Evolutionary conservation across 164 flowering plant species (phyloP).

Genomic region (Amborella trichopoda): DNA sequence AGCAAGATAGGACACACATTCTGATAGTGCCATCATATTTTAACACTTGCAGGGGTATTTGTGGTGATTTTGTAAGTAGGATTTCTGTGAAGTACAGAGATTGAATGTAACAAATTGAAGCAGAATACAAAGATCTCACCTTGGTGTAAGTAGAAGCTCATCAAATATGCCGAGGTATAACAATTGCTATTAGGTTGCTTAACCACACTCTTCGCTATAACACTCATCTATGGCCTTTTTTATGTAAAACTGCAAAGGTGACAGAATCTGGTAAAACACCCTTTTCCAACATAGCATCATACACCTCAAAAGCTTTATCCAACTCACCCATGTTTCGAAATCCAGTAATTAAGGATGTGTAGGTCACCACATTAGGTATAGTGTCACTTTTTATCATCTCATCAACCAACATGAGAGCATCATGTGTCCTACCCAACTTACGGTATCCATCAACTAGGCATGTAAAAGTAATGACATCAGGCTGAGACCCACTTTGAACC

Average conservation of each 20-base stretch:
- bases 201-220: no score
- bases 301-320: conserved; percentile 18
- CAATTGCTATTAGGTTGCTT: no score
- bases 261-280: conserved; percentile 23
- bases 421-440: conserved; percentile 22
- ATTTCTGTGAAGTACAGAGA: no score
- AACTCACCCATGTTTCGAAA: conserved; percentile 17
- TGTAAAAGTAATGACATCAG: conserved; percentile 40
- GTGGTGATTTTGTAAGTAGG: no score
- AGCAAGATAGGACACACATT: no score
- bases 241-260: conserved; percentile 1
- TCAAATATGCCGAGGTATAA: no score
- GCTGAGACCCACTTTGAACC: conserved; percentile 18
- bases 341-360: conserved; percentile 24
- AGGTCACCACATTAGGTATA: conserved; percentile 31
- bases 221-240: no score
- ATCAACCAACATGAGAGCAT: conserved; percentile 14
- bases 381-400: conserved; percentile 22
- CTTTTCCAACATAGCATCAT: conserved; percentile 23
- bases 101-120: no score
- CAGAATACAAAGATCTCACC: no score
- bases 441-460: conserved; percentile 43
- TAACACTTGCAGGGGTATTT: no score
- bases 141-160: no score
- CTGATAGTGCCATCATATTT: no score